A percentile compares a stretch with the other conserved stretches of the same genome.
These are phyloP conservation scores for Penicillium ucsense DNA, from an alignment of 495 filamentous ascomycete genomes.

Conservation along the genomic window DNA sequence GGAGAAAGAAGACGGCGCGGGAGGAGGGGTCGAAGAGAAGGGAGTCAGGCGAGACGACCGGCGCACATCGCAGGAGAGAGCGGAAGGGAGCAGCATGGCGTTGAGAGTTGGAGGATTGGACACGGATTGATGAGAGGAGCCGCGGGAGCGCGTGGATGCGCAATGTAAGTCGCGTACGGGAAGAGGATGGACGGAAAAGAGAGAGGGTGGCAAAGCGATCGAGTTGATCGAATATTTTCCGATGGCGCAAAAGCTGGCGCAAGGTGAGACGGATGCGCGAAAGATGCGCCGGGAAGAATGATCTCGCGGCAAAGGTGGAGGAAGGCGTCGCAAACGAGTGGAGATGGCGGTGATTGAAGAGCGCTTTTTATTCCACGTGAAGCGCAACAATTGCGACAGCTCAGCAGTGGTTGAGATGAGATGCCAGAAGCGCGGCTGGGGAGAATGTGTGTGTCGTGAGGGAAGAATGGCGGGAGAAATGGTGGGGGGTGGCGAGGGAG, in stretches of 20 bases:
- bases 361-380: constrained; percentile 21
- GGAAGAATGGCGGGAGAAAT: constrained; percentile 12
- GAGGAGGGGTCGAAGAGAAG: constrained; percentile 54
- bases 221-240: not conserved
- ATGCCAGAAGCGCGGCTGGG: constrained; percentile 9
- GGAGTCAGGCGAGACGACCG: constrained; percentile 44
- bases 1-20: constrained; percentile 50
- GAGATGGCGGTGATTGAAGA: constrained; percentile 2
- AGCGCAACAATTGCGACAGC: constrained; percentile 12
- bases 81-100: constrained; percentile 63
- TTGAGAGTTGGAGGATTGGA: not conserved
- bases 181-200: constrained; percentile 3
- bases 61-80: constrained; percentile 58
- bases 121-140: not conserved
- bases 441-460: constrained; percentile 6
- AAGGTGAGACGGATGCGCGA: constrained; percentile 12
- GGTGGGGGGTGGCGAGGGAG: not conserved
- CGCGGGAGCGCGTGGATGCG: not conserved
- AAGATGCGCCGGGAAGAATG: constrained; percentile 29
- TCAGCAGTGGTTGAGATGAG: not conserved
- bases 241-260: constrained; percentile 1
- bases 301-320: constrained; percentile 15
- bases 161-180: not conserved
- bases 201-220: constrained; percentile 2
- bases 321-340: constrained; percentile 11